A percentile compares a stretch with the other conserved stretches of the same genome.
These are phyloP conservation scores for Leucocoprinus birnbaumii DNA, from an alignment of 768 basidiomycete species.

Conservation along the genomic window DNA sequence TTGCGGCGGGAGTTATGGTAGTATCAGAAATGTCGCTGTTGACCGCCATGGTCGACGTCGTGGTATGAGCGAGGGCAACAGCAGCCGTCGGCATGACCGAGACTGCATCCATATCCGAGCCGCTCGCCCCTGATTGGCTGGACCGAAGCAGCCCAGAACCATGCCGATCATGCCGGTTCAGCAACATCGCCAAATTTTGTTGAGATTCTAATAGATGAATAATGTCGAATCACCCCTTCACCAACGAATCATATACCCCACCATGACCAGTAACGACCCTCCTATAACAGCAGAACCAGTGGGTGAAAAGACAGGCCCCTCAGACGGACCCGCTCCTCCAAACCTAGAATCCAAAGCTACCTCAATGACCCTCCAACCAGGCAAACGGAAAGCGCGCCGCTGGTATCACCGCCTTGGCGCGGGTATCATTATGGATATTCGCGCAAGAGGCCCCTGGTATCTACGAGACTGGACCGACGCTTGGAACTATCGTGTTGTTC, in stretches of 20 bases:
- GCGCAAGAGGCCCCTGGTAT: constrained; percentile 76
- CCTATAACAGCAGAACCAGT: neutral
- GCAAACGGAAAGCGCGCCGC: neutral
- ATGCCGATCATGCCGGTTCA: neutral
- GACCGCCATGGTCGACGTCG: constrained; percentile 8
- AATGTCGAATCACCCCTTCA: neutral
- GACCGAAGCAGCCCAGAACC: neutral
- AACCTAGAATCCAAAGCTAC: neutral
- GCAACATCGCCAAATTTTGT: constrained; percentile 4
- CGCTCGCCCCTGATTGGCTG: neutral
- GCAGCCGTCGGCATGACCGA: neutral
- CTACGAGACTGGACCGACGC: constrained; percentile 87
- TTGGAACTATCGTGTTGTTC: constrained; percentile 88
- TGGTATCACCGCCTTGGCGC: constrained; percentile 38
- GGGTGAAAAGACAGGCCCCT: neutral
- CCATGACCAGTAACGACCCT: neutral
- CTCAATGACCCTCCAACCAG: neutral
- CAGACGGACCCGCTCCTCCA: neutral
- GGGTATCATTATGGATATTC: constrained; percentile 73
- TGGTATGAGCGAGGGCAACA: neutral
- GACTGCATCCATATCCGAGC: neutral
- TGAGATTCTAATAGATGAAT: too few relatives aligned
- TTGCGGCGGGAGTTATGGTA: neutral
- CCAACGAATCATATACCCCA: neutral
- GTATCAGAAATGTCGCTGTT: neutral